Conservation (phyloP, 2,329 filamentous ascomycete species). For the Trichophyton schoenleinii region DNA sequence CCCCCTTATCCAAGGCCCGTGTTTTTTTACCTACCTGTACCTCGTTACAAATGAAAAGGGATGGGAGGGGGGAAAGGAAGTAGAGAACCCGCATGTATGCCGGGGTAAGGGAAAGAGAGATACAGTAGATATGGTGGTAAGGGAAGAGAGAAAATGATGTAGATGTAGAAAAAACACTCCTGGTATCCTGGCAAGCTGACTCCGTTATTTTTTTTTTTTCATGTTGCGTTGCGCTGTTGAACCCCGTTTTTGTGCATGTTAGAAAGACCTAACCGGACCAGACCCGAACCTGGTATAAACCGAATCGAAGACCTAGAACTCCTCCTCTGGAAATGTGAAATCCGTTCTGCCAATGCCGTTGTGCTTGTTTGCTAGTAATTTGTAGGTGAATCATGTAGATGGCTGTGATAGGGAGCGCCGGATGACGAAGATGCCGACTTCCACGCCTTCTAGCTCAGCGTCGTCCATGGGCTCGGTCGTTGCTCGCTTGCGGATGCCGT, state of each 20-base stretch:
- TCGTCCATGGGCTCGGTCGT: constrained; percentile 21
- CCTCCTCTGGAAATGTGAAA: neutral
- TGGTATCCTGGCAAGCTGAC: neutral
- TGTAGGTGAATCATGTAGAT: neutral
- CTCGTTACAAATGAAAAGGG: neutral
- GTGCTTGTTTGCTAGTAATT: neutral
- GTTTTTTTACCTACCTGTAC: neutral
- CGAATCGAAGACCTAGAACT: neutral
- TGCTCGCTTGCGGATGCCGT: constrained; percentile 43
- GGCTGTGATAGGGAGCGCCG: constrained; percentile 24
- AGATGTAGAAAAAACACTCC: neutral
- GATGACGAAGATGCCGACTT: constrained; percentile 39
- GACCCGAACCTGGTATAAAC: neutral
- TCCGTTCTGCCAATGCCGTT: neutral
- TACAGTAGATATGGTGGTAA: neutral
- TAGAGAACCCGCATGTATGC: neutral
- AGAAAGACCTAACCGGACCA: neutral
- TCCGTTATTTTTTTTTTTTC: neutral
- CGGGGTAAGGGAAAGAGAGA: neutral
- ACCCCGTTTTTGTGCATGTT: neutral
- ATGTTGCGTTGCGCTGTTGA: constrained; percentile 1
- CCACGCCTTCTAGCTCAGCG: constrained; percentile 31
- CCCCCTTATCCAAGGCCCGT: neutral
- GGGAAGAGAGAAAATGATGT: no score
- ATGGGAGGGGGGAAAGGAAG: neutral